These are phyloP conservation scores for Ceratocystis variospora DNA, from an alignment of 2,329 filamentous ascomycete genomes.

Conservation along the genomic window DNA sequence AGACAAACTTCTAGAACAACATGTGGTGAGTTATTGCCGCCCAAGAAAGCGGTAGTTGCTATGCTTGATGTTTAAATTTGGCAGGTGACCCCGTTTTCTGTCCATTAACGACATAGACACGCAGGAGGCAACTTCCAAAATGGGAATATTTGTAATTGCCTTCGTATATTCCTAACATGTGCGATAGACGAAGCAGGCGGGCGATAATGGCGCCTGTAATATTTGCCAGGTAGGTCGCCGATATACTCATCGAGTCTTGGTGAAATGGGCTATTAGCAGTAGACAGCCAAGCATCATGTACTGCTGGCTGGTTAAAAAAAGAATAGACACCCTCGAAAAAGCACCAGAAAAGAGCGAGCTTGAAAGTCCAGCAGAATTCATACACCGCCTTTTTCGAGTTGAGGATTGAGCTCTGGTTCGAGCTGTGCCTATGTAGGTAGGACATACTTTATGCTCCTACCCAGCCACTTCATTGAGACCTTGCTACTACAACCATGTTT, in stretches of 20 bases:
- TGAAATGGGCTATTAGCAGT: too few species aligned
- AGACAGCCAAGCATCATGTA: too few species aligned
- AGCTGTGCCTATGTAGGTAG: too few species aligned
- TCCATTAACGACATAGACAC: background rate
- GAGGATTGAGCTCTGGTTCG: background rate
- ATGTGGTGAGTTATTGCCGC: too few species aligned
- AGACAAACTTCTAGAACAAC: background rate
- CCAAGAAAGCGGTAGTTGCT: background rate
- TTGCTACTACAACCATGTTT: background rate
- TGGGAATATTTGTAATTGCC: too few species aligned
- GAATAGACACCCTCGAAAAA: background rate
- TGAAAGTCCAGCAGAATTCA: background rate
- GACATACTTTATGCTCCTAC: background rate
- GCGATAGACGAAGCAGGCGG: too few species aligned
- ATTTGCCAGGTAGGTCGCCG: too few species aligned
- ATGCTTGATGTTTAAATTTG: background rate
- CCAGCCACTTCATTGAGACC: background rate
- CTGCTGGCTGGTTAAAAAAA: too few species aligned
- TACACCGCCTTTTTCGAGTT: constrained; percentile 1
- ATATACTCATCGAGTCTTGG: too few species aligned
- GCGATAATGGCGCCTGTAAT: too few species aligned
- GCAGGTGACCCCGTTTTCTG: background rate
- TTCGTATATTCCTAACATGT: too few species aligned
- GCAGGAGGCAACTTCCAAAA: background rate
- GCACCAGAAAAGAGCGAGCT: background rate